Base-by-base conservation (phyloP, 2,329 filamentous ascomycete genomes). In the Daldinia sp. region DNA sequence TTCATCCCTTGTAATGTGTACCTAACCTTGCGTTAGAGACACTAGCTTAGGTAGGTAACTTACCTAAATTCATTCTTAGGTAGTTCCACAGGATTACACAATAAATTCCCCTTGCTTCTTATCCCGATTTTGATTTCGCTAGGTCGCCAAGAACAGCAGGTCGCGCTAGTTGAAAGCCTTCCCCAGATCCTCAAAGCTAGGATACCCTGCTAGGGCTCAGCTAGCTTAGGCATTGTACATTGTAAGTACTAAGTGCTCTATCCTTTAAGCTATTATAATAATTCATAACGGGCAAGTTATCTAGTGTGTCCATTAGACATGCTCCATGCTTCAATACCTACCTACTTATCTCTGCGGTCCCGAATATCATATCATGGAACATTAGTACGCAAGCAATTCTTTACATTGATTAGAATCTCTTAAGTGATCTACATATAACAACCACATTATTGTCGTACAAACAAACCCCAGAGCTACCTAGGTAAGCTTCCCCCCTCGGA, bases 91-190 rank as follows among this genome's bases (percentile, higher is more conserved):
- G n/a, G 54, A 28, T 57, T 42, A 57, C 54, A 39, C 54, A 33
- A 57, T 57, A 30, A 6, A 42, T 42, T 39, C 26, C 46, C 46
- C 41, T 42, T 42, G 37, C n/a, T 39, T 54, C 48, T 56, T 28
- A 10, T 41, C 26, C 39, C n/a, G 20, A 26, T 57, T 57, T 57
- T 20, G 15, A 44, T 1, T 51, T 23, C 2, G 50, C 9, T 51
- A 48, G n/a, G 10, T 39, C 13, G 56, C 54, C 39, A 57, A 57
- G 54, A 57, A 46, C 26, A 20, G 23, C 1, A 30, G n/a, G 33
- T 26, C 18, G 33, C 51, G 51, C 51, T 54, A 54, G 51, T 44
- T 18, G 33, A 18, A 44, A 37, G 28, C 39, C 54, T 33, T 30
- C 39, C 54, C 54, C 37, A 30, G 23, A 28, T 57, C 39, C 39